These are phyloP conservation scores for Xylaria sp. DNA, from an alignment of 2,329 filamentous ascomycete genomes.

Conservation along the genomic window DNA sequence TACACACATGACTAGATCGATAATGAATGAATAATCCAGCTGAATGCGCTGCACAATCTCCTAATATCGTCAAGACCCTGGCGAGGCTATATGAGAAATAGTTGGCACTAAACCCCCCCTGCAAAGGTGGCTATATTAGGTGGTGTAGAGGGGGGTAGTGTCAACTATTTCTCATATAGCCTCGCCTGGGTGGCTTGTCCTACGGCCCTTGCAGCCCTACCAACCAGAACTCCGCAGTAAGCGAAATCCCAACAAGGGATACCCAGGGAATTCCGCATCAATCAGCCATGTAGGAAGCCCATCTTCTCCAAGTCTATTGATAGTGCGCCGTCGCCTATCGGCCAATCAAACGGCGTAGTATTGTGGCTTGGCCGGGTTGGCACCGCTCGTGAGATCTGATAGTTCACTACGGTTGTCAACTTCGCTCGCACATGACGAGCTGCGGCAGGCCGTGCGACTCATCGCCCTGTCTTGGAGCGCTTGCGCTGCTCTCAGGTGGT, in stretches of 20 bases:
- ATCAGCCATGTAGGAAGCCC: slow-evolving; percentile 1
- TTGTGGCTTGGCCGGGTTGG: neutral
- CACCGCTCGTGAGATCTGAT: neutral
- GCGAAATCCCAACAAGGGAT: slow-evolving; percentile 10
- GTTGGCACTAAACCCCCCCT: too few relatives aligned
- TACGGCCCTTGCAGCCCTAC: slow-evolving; percentile 10
- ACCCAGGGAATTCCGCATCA: neutral
- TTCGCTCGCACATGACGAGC: slow-evolving; percentile 9
- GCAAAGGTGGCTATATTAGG: too few relatives aligned
- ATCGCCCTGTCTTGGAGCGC: neutral
- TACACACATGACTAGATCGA: neutral
- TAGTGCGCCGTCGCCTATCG: neutral
- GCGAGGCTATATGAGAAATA: too few relatives aligned
- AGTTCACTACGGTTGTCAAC: neutral
- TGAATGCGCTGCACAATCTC: neutral
- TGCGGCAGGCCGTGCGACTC: neutral
- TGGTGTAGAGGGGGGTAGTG: too few relatives aligned
- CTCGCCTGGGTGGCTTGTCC: slow-evolving; percentile 4
- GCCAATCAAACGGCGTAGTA: slow-evolving; percentile 4
- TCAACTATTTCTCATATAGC: too few relatives aligned
- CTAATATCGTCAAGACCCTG: neutral
- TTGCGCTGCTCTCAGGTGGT: too few relatives aligned
- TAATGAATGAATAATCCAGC: neutral
- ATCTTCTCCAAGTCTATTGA: neutral
- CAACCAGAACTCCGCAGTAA: slow-evolving; percentile 7